Evolutionary conservation across 208 protist species (phyloP), one percentile per base, ranked within the genome.

Genomic region (Trypanosoma avium): DNA sequence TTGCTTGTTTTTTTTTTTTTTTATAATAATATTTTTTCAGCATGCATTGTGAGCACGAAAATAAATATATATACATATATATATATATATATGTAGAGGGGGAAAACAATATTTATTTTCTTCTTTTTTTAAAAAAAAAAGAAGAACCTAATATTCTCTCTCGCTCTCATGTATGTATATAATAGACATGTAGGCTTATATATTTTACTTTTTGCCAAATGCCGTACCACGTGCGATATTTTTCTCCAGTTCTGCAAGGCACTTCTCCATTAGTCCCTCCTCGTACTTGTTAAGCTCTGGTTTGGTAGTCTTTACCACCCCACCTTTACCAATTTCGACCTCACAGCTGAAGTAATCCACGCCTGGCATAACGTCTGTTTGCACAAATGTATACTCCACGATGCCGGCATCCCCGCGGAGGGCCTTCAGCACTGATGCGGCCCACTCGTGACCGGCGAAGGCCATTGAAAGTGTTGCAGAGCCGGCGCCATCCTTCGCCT

Each of bases 381-480:
- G 71, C 36, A 93, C 77, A 38, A 77, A 91, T 24, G 81, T 86
- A 75, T 73, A 92, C 76, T 86, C 84, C 24, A 77, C 55, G 22
- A 91, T 58, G 19, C 78, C 75, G 35, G 70, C 59, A 60, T 92
- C 85, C 0, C 86, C 88, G 21, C 76, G 61, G 33, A 93, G 66
- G 9, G 84, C 88, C 61, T 83, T 81, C 10, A 97, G 52, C 22
- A 92, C 67, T 12, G 81, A 71, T 27, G 70, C 60, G 0, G 82
- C 45, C 82, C 86, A 97, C 64, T 94, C 81, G 17, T 76, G 70
- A 0, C 65, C 79, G 10, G 78, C 84, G 50, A 69, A 74, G 15
- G 80, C 85, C 40, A 83, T 82, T 32, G 81, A 84, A 24, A 95
- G 80, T 32, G 90, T 96, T 9, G 90, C 90, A 27, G 90, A 96